A percentile compares a stretch with the other conserved stretches of the same genome.
phyloP scores from a whole-genome alignment of 2,329 filamentous ascomycete genomes.

The Orbilia ellipsospora region DNA sequence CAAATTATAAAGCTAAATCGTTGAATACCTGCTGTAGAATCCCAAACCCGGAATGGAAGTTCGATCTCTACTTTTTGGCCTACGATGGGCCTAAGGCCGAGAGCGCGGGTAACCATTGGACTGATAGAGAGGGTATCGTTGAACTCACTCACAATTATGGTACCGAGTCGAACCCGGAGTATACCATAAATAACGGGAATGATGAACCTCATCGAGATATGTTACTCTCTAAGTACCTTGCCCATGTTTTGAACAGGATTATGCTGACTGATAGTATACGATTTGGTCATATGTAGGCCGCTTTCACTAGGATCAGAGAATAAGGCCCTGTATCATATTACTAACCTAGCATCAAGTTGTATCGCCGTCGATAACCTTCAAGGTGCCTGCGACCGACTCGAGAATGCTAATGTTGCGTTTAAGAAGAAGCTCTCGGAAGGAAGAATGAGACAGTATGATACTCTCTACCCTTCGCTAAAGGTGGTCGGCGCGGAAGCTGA shows the following conservation, averaged over 20 bases:
- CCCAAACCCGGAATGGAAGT: slow-evolving; percentile 84
- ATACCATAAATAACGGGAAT: slow-evolving; percentile 88
- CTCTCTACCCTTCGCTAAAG: not conserved
- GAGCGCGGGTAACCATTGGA: slow-evolving; percentile 79
- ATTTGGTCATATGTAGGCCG: slow-evolving; percentile 59
- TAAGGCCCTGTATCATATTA: not conserved
- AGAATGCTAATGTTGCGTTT: slow-evolving; percentile 90
- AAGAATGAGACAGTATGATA: slow-evolving; percentile 71
- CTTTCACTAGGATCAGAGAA: not conserved
- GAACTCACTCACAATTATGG: slow-evolving; percentile 82
- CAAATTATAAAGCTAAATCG: not conserved
- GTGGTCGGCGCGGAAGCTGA: not conserved
- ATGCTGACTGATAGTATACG: slow-evolving; percentile 56
- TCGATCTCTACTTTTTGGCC: slow-evolving; percentile 94
- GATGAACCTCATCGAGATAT: slow-evolving; percentile 74
- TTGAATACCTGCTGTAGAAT: slow-evolving; percentile 31
- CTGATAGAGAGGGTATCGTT: slow-evolving; percentile 86
- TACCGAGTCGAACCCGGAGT: slow-evolving; percentile 84
- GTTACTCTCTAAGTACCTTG: slow-evolving; percentile 20
- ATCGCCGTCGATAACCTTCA: slow-evolving; percentile 70
- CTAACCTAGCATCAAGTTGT: slow-evolving; percentile 3
- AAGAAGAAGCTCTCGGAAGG: slow-evolving; percentile 95
- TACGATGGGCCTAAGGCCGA: slow-evolving; percentile 81
- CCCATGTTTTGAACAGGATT: not conserved
- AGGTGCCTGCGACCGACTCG: slow-evolving; percentile 86